These are phyloP conservation scores for Naganishia albida DNA, from an alignment of 1,284 basidiomycete genomes.

Conservation along the genomic window DNA sequence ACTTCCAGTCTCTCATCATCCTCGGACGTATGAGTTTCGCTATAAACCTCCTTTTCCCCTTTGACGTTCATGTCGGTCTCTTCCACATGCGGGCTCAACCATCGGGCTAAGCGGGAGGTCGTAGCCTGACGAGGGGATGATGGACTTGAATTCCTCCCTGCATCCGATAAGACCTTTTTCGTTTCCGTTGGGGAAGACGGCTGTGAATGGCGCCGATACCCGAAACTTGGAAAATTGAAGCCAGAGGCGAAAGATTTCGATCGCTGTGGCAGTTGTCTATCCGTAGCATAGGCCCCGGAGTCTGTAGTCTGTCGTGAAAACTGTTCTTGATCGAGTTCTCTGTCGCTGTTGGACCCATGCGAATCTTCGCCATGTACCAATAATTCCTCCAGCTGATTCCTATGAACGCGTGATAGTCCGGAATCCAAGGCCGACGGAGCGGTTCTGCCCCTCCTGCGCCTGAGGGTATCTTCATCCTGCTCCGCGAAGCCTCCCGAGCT, in stretches of 20 bases:
- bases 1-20: constrained; percentile 4
- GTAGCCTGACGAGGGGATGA: constrained; percentile 1
- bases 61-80: neutral
- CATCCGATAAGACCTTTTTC: neutral
- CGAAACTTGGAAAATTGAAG: constrained; percentile 19
- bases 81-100: constrained; percentile 20
- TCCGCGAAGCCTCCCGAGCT: neutral
- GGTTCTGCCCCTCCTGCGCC: constrained; percentile 11
- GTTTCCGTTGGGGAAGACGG: constrained; percentile 14
- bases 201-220: constrained; percentile 16
- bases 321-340: neutral
- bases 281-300: neutral
- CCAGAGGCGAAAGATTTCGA: constrained; percentile 15
- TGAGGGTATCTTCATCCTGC: constrained; percentile 1
- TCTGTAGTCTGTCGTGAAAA: neutral
- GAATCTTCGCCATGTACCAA: constrained; percentile 17
- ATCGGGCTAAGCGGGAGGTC: constrained; percentile 6
- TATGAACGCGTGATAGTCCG: constrained; percentile 11
- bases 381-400: constrained; percentile 17
- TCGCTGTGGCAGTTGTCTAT: neutral
- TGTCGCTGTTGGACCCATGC: constrained; percentile 18
- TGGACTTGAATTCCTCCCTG: neutral
- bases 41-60: neutral
- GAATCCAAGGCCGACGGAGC: constrained; percentile 9
- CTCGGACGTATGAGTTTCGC: neutral